phyloP scores from a whole-genome alignment of 1,284 basidiomycete species.

The Apiotrichum domesticum region DNA sequence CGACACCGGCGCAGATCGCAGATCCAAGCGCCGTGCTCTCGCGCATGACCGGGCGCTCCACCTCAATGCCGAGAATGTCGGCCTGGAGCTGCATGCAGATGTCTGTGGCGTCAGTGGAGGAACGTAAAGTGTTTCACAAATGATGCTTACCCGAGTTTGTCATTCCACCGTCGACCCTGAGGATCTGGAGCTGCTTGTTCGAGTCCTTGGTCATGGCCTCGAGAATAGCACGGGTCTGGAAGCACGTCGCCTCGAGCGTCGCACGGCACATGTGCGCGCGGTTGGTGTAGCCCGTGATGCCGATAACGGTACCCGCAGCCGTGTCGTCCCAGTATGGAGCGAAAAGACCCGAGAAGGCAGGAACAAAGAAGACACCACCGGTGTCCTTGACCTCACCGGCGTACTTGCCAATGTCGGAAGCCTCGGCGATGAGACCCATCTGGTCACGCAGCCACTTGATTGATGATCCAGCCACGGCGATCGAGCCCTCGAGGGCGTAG shows the following conservation, averaged over 20 bases:
- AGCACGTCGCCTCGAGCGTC: slow-evolving; percentile 74
- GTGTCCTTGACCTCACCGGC: slow-evolving; percentile 72
- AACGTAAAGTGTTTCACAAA: neutral
- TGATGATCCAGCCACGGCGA: slow-evolving; percentile 90
- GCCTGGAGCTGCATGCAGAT: slow-evolving; percentile 90
- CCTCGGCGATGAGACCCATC: slow-evolving; percentile 72
- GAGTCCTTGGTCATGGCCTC: slow-evolving; percentile 60
- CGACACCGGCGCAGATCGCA: slow-evolving; percentile 87
- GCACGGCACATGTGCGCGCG: slow-evolving; percentile 90
- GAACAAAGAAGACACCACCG: slow-evolving; percentile 96
- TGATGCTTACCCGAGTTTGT: slow-evolving; percentile 56
- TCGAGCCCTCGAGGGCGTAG: slow-evolving; percentile 91
- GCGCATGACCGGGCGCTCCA: slow-evolving; percentile 90
- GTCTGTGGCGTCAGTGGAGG: slow-evolving; percentile 8
- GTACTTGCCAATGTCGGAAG: slow-evolving; percentile 76
- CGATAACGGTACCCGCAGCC: slow-evolving; percentile 35
- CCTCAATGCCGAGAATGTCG: slow-evolving; percentile 84
- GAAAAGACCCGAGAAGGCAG: slow-evolving; percentile 86
- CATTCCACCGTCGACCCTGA: slow-evolving; percentile 93
- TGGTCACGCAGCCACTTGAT: slow-evolving; percentile 95
- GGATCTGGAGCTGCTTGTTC: slow-evolving; percentile 61
- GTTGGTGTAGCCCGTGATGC: slow-evolving; percentile 85
- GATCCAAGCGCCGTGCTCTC: slow-evolving; percentile 97
- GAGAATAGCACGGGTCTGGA: slow-evolving; percentile 82
- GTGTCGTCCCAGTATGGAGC: slow-evolving; percentile 57